These are phyloP conservation scores for Waltiozyma solani DNA, from an alignment of 1,139 yeast species.

Conservation along the genomic window DNA sequence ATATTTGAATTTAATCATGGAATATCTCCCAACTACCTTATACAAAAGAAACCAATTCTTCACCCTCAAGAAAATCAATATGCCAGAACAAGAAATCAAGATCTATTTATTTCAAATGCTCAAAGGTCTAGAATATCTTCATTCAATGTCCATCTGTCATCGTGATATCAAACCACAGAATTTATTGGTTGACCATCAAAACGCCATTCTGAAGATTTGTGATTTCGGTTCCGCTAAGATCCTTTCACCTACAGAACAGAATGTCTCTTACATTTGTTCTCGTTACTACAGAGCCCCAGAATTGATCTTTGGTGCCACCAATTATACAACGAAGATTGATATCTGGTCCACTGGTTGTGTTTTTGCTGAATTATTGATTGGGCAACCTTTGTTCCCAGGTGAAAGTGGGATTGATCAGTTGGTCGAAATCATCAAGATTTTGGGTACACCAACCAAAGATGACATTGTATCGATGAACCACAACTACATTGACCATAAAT, in stretches of 20 bases:
- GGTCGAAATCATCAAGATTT: slow-evolving; percentile 90
- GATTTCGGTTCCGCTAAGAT: slow-evolving; percentile 99
- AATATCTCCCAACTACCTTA: slow-evolving; percentile 89
- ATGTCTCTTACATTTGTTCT: slow-evolving; percentile 93
- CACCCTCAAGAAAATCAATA: slow-evolving; percentile 55
- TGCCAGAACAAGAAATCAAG: slow-evolving; percentile 89
- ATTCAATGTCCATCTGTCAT: slow-evolving; percentile 83
- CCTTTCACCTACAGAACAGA: slow-evolving; percentile 81
- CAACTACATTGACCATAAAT: slow-evolving; percentile 93
- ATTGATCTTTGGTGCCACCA: slow-evolving; percentile 82
- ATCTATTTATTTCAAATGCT: slow-evolving; percentile 86
- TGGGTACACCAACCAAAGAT: slow-evolving; percentile 91
- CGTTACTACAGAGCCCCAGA: slow-evolving; percentile 96
- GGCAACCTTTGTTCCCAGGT: slow-evolving; percentile 96
- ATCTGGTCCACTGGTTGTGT: slow-evolving; percentile 98
- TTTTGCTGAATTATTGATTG: slow-evolving; percentile 90
- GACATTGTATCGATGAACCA: slow-evolving; percentile 95
- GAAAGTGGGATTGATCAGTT: slow-evolving; percentile 96
- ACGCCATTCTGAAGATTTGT: slow-evolving; percentile 81
- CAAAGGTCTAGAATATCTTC: slow-evolving; percentile 86
- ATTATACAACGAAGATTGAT: slow-evolving; percentile 93
- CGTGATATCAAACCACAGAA: slow-evolving; percentile 97
- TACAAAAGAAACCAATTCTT: slow-evolving; percentile 86
- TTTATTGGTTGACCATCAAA: slow-evolving; percentile 74
- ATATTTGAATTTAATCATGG: slow-evolving; percentile 80